Percentiles rank a stretch among this genome's conserved stretches.
Evolutionary conservation across 371 early-diverging fungal species (phyloP).

Genomic region (Basidiobolus meristosporus): DNA sequence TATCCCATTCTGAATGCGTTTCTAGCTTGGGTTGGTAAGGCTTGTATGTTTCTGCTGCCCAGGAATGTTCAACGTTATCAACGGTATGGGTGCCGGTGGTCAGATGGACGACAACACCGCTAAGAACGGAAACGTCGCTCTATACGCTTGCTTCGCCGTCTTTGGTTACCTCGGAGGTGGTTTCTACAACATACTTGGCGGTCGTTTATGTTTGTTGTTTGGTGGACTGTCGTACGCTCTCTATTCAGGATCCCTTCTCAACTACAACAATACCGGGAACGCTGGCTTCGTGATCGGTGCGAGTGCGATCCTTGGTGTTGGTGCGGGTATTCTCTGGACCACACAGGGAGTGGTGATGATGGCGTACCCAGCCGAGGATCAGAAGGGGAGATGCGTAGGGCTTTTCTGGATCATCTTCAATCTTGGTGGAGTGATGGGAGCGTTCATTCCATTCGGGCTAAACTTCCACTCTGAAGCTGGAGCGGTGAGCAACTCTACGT

Average conservation of each 20-base stretch:
- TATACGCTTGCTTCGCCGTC: constrained; percentile 43
- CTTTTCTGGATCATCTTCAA: constrained; percentile 74
- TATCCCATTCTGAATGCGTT: too few species aligned
- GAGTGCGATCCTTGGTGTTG: too few species aligned
- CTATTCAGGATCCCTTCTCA: constrained; percentile 28
- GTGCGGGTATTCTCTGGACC: constrained; percentile 46
- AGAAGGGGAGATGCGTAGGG: constrained; percentile 55
- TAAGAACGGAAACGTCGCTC: constrained; percentile 43
- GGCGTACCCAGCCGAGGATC: constrained; percentile 53
- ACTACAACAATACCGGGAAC: constrained; percentile 19
- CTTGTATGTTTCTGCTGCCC: too few species aligned
- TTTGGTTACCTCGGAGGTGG: constrained; percentile 44
- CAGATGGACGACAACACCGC: constrained; percentile 37
- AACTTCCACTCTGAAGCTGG: constrained; percentile 24
- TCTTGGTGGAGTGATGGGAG: constrained; percentile 41
- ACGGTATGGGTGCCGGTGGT: too few species aligned
- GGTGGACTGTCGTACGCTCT: constrained; percentile 30
- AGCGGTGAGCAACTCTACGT: constrained; percentile 16
- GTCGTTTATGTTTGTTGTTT: constrained; percentile 25
- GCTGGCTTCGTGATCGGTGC: constrained; percentile 24
- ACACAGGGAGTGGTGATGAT: constrained; percentile 70
- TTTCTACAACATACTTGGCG: too few species aligned
- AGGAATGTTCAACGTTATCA: too few species aligned
- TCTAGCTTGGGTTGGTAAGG: too few species aligned
- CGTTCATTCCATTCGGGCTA: constrained; percentile 38